Percentiles rank a stretch among this genome's conserved stretches.
Conservation (phyloP, 2,329 filamentous ascomycete species). For the Thyridium curvatum region DNA sequence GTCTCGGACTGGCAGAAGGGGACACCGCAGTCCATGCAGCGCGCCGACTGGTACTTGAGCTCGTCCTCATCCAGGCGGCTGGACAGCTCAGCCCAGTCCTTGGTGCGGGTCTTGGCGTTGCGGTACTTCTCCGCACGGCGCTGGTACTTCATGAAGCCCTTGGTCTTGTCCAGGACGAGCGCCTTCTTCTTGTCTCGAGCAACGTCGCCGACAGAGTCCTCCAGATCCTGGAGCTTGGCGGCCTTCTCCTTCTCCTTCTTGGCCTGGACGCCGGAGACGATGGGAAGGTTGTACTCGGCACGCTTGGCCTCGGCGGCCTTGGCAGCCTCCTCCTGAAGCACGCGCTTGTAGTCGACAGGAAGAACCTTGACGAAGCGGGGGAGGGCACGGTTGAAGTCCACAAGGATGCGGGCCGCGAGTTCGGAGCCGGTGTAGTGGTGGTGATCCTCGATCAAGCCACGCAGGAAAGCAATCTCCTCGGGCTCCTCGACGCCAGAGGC, state of each 20-base stretch:
- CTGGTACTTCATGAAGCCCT: constrained; percentile 95
- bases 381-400: constrained; percentile 92
- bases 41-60: constrained; percentile 91
- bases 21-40: constrained; percentile 98
- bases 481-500: constrained; percentile 78
- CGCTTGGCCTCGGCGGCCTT: constrained; percentile 83
- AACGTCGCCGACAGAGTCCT: constrained; percentile 81
- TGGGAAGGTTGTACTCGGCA: constrained; percentile 73
- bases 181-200: constrained; percentile 87
- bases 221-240: constrained; percentile 73
- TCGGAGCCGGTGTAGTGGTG: constrained; percentile 97
- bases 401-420: constrained; percentile 81
- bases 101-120: constrained; percentile 72
- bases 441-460: constrained; percentile 90
- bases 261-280: constrained; percentile 62
- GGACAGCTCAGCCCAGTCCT: constrained; percentile 91
- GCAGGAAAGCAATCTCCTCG: constrained; percentile 81
- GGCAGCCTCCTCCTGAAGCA: constrained; percentile 76
- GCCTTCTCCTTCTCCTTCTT: constrained; percentile 62
- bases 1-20: constrained; percentile 97
- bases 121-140: constrained; percentile 92
- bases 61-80: constrained; percentile 86
- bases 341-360: constrained; percentile 93
- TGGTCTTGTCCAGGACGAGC: constrained; percentile 93
- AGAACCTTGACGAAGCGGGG: constrained; percentile 90